A percentile compares a stretch with the other conserved stretches of the same genome.
Conservation (phyloP, 257 asterid genomes). For the Solanum neorickii region DNA sequence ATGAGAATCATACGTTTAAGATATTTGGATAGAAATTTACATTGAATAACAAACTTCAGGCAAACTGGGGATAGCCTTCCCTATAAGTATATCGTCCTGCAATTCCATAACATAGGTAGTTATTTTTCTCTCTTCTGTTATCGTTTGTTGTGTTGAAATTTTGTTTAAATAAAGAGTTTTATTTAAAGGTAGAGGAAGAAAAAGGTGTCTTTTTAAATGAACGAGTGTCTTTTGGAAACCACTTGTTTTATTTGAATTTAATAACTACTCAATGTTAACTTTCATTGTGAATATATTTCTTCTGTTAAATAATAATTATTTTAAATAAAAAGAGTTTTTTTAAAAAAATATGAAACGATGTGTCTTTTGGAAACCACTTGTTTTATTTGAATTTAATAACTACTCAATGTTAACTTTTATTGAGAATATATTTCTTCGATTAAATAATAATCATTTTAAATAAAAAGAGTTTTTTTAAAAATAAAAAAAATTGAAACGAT, state of each 20-base stretch:
- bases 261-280: accelerated
- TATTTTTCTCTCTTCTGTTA: too few species aligned
- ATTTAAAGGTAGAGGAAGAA: not conserved
- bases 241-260: not conserved
- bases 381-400: not conserved
- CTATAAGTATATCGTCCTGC: not conserved
- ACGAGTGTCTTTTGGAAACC: not conserved
- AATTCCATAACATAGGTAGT: not conserved
- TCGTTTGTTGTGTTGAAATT: not conserved
- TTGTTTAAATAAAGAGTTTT: not conserved
- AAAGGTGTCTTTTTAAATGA: not conserved
- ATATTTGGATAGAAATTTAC: not conserved
- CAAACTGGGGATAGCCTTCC: not conserved
- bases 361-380: not conserved
- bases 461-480: too few species aligned
- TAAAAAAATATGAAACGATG: too few species aligned
- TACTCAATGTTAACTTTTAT: too few species aligned
- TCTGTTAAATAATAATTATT: too few species aligned
- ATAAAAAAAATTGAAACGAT: too few species aligned
- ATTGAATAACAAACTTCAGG: not conserved
- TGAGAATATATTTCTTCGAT: too few species aligned
- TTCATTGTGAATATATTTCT: too few species aligned
- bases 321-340: too few species aligned
- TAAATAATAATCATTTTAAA: too few species aligned
- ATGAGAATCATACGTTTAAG: not conserved